Evolutionary conservation across 129 eudicot species (phyloP).

Genomic region (Saussurea involucrata): DNA sequence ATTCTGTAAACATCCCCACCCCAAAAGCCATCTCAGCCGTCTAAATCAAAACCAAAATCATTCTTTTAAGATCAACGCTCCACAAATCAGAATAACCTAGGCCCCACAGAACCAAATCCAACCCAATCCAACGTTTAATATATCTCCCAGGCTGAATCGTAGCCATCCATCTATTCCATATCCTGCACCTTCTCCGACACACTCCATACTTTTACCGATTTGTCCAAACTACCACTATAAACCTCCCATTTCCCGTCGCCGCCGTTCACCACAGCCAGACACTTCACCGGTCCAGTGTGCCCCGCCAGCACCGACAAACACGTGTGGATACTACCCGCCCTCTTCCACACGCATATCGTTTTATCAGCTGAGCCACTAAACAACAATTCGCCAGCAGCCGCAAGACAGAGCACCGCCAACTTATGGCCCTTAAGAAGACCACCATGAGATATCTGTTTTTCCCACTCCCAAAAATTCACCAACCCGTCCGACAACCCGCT

Average conservation of each 20-base stretch:
- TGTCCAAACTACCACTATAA: slow-evolving; percentile 89
- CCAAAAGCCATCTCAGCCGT: slow-evolving; percentile 2
- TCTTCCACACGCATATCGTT: slow-evolving; percentile 88
- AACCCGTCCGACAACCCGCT: slow-evolving; percentile 86
- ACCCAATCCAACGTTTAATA: not conserved
- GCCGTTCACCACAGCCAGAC: slow-evolving; percentile 60
- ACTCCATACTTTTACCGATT: slow-evolving; percentile 92
- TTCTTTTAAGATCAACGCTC: not conserved
- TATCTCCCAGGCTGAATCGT: not conserved
- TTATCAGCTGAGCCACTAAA: slow-evolving; percentile 97
- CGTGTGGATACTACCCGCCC: slow-evolving; percentile 54
- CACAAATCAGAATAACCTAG: not conserved
- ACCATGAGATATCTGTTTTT: slow-evolving; percentile 61
- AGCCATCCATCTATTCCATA: slow-evolving; percentile 21
- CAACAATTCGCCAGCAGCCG: slow-evolving; percentile 55
- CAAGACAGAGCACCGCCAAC: slow-evolving; percentile 78
- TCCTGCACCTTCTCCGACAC: slow-evolving; percentile 62
- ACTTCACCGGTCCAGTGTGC: slow-evolving; percentile 85
- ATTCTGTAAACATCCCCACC: not conserved
- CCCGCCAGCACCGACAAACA: slow-evolving; percentile 73
- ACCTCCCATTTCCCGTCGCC: slow-evolving; percentile 57
- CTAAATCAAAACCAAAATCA: not conserved
- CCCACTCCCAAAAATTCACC: slow-evolving; percentile 81
- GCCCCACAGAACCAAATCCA: not conserved
- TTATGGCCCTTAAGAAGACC: slow-evolving; percentile 83